These are phyloP conservation scores for Cutaneotrichosporon sp. DNA, from an alignment of 1,284 basidiomycete species.

Conservation along the genomic window DNA sequence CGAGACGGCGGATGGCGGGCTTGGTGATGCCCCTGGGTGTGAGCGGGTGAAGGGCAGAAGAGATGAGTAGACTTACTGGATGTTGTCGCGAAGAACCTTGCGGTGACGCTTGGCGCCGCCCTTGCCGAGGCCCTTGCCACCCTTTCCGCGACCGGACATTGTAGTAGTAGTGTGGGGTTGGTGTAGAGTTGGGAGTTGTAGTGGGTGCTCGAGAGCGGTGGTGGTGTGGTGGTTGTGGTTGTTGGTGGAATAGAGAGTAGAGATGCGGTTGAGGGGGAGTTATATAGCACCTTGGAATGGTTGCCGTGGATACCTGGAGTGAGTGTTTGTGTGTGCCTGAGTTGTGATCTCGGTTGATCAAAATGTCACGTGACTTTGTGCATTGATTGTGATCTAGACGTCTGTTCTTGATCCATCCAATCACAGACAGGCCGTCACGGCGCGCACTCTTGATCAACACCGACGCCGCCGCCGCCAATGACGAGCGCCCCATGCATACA, in stretches of 20 bases:
- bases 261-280: not conserved
- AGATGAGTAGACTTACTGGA: constrained; percentile 65
- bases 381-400: no score
- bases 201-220: constrained; percentile 24
- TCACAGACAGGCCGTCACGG: no score
- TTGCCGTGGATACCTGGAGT: no score
- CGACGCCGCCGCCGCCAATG: no score
- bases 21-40: constrained; percentile 67
- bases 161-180: constrained; percentile 33
- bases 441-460: no score
- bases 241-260: not conserved
- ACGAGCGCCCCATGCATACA: no score
- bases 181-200: constrained; percentile 7
- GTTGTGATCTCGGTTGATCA: no score
- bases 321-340: no score
- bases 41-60: not conserved
- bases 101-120: constrained; percentile 87
- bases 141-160: constrained; percentile 80
- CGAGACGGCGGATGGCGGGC: constrained; percentile 89
- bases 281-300: no score
- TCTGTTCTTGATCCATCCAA: no score
- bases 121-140: constrained; percentile 77
- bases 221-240: constrained; percentile 18
- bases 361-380: no score
- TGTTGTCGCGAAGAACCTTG: constrained; percentile 78